Evolutionary conservation across 108 stramenopile species (phyloP), one percentile per base, ranked within the genome.

Genomic region (Fragilariopsis cylindrus): DNA sequence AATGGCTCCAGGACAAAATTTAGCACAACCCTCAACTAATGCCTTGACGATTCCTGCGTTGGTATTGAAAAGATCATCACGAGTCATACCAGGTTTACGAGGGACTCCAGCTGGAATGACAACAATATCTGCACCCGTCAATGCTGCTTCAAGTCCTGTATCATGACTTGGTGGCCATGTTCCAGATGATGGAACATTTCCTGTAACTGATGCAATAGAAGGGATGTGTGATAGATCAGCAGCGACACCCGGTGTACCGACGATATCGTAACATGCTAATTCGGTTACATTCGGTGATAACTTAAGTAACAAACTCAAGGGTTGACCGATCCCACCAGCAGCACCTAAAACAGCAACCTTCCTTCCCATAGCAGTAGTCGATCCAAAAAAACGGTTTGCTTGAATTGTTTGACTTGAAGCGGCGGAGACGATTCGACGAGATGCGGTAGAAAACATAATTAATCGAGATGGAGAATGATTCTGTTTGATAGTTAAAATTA

Each of bases 101-200:
- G 99, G 99, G 52, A 99, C 99, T 40, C 98, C 99, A 15, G 99
- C 99, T 6, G 99, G 99, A 77, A 99, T 98, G 48, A 99, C 97
- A 63, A 99, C 98, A 42, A 98, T 91, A 60, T 97, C 92, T 46
- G 88, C 76, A 40, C 94, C 98, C 16, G 84, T 79, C 65, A 99
- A 73, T 7, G 93, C 84, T 41, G 85, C 85, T 44, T 81, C 89
- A 15, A 96, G 70, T 47, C 93, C 95, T 15, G 82, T 83, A 76
- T 96, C 78, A 15, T 69, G 69, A 1, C 74, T 49, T 21, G 85
- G 86, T 7, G 95, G 95, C 92, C 92, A 96, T 12, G 87, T 58
- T 11, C 88, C 90, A 16, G 89, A 72, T 57, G 75, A 56, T 43
- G 94, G 95, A 63, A 96, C 71, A 58, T 52, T 57, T 40, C 95